Percentiles rank a stretch among this genome's conserved stretches.
Conservation (phyloP, 352 stramenopile species). For the Phytophthora nicotianae region DNA sequence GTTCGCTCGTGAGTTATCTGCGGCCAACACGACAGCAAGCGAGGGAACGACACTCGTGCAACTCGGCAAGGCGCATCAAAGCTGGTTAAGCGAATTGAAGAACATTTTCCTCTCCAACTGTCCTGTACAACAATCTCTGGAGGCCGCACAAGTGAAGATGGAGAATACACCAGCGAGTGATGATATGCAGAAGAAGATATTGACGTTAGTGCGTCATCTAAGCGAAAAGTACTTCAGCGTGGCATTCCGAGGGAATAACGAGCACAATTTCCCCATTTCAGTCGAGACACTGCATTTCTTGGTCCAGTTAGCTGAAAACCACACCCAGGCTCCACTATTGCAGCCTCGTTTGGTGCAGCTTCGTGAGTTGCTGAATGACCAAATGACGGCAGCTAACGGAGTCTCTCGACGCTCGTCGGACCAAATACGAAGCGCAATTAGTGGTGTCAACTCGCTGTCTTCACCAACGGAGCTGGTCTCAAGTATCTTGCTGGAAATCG, state of each 20-base stretch:
- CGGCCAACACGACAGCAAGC: not conserved
- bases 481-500: slow-evolving; percentile 31
- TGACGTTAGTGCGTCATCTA: slow-evolving; percentile 32
- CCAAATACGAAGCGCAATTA: slow-evolving; percentile 3
- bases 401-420: slow-evolving; percentile 25
- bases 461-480: slow-evolving; percentile 19
- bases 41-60: slow-evolving; percentile 44
- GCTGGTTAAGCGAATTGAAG: slow-evolving; percentile 59
- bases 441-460: not conserved
- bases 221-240: slow-evolving; percentile 81
- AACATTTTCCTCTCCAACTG: slow-evolving; percentile 51
- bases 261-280: slow-evolving; percentile 24
- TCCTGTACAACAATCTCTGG: not conserved
- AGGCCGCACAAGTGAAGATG: slow-evolving; percentile 2
- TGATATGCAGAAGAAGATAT: slow-evolving; percentile 41
- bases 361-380: slow-evolving; percentile 27
- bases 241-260: slow-evolving; percentile 33
- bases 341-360: slow-evolving; percentile 26
- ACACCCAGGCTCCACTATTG: slow-evolving; percentile 28
- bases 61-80: slow-evolving; percentile 66
- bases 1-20: slow-evolving; percentile 25
- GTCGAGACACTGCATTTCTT: slow-evolving; percentile 53
- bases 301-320: slow-evolving; percentile 33
- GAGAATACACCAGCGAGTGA: not conserved
- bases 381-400: slow-evolving; percentile 26